These are phyloP conservation scores for Kwoniella europaea DNA, from an alignment of 768 basidiomycete species.

Conservation along the genomic window DNA sequence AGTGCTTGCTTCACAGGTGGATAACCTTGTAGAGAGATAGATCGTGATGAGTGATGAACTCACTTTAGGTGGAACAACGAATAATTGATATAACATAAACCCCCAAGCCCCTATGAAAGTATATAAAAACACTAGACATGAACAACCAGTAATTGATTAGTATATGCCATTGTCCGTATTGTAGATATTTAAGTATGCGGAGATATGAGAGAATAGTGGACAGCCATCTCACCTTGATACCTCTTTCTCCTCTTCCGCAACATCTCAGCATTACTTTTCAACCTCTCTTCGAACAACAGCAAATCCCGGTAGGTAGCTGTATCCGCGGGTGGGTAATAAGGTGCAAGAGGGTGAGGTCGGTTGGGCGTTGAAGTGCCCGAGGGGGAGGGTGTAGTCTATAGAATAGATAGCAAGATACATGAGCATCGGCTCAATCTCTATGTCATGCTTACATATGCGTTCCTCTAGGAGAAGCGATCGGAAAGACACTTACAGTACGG, in stretches of 20 bases:
- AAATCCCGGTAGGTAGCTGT: conserved; percentile 82
- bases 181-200: background rate
- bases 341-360: conserved; percentile 34
- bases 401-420: background rate
- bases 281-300: conserved; percentile 90
- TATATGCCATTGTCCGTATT: background rate
- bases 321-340: conserved; percentile 72
- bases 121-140: conserved; percentile 38
- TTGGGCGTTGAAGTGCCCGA: background rate
- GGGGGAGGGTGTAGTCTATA: background rate
- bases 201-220: background rate
- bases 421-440: too few relatives aligned
- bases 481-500: background rate
- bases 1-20: too few relatives aligned
- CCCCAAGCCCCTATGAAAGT: conserved; percentile 64
- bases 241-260: conserved; percentile 77
- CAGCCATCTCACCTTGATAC: conserved; percentile 45
- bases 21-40: background rate
- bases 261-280: conserved; percentile 87
- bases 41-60: background rate
- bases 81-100: conserved; percentile 73
- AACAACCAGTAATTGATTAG: background rate
- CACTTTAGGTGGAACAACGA: conserved; percentile 62
- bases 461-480: too few relatives aligned
- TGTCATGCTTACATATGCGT: too few relatives aligned